Evolutionary conservation across 257 asterid species (phyloP).

Genomic region (Solanum bulbocastanum): DNA sequence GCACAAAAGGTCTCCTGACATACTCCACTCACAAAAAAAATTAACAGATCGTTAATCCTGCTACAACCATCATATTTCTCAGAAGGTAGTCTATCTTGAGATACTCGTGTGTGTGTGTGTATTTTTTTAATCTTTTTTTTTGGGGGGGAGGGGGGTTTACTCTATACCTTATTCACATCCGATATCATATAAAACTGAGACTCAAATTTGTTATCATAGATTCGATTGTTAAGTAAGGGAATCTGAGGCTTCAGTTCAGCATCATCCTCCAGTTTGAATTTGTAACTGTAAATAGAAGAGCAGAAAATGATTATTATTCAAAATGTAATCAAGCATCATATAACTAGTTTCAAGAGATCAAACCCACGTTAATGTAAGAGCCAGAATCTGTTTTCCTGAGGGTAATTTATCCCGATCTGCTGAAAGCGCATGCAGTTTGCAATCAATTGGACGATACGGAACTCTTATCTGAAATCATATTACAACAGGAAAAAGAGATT

Average conservation of each 20-base stretch:
- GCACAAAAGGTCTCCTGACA: neutral
- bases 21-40: neutral
- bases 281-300: slow-evolving; percentile 57
- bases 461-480: slow-evolving; percentile 59
- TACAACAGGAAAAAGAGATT: neutral
- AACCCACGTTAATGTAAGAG: slow-evolving; percentile 73
- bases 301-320: slow-evolving; percentile 6
- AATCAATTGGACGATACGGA: slow-evolving; percentile 78
- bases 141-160: neutral
- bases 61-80: neutral
- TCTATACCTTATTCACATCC: slow-evolving; percentile 80
- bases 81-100: neutral
- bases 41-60: neutral
- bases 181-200: slow-evolving; percentile 97
- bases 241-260: slow-evolving; percentile 82
- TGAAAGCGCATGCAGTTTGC: slow-evolving; percentile 70
- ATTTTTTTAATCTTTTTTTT: no score
- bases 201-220: slow-evolving; percentile 92
- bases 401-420: slow-evolving; percentile 88
- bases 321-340: neutral
- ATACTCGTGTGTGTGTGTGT: neutral
- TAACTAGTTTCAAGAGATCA: neutral
- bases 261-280: slow-evolving; percentile 77
- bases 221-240: slow-evolving; percentile 89
- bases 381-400: slow-evolving; percentile 78